Evolutionary conservation across 179 eudicot species (phyloP), one percentile per base, ranked within the genome.

Genomic region (Silene noctiflora): DNA sequence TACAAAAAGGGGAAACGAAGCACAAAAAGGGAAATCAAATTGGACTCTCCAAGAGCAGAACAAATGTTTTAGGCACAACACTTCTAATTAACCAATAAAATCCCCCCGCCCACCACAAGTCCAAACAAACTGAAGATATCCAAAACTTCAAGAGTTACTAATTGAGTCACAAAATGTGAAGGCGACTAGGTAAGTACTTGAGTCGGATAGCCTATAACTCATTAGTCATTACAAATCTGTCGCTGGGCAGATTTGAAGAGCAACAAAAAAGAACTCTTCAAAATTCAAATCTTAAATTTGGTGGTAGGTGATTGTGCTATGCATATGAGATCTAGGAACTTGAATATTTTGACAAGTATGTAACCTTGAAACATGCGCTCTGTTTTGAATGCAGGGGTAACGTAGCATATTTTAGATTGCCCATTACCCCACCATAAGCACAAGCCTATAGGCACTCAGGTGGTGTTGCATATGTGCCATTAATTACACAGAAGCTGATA

Each of bases 101-200:
- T n/a, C 20, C 3, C 68, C 42, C 68, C 68, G 2, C 6, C 19
- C 31, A 3, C 42, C 42, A n/a, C 10, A 2, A 6, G 44, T 4
- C 21, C 4, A 17, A 16, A 66, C 20, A 66, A 66, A 17, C 16
- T 62, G 11, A 66, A 31, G 46, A n/a, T 66, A 66, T 33, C 46
- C 70, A 62, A 62, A 35, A 35, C 67, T 62, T 62, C 67, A 64
- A 7, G 39, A 27, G 68, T 64, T 27, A 64, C 68, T 14, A 64
- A 64, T 25, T 25, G 68, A 24, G 68, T 24, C 17, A 14, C 6
- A 11, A 25, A 42, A 35, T 42, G 12, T 42, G 48, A 42, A 42
- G 13, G 48, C 10, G 48, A 42, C 48, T 42, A 42, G 48, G 48
- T 10, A 13, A 42, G 48, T 42, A 39, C 44, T 39, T 39, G 6